Conservation (phyloP, 352 stramenopile species). For the Pythium rishiriense region DNA sequence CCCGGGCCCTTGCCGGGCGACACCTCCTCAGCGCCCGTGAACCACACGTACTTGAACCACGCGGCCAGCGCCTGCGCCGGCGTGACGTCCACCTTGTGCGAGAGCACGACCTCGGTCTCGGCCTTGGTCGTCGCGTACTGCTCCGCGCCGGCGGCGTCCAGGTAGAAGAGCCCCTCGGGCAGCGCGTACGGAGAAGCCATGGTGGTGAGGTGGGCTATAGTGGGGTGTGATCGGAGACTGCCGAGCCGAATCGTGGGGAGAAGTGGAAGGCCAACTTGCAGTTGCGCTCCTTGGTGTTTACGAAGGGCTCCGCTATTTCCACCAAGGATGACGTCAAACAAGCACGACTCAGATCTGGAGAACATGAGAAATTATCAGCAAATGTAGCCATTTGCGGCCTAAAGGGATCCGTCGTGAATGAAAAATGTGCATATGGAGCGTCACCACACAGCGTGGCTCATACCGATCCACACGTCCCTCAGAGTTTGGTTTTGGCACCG, state of each 20-base stretch:
- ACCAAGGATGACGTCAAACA: no score
- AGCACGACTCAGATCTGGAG: no score
- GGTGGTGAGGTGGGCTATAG: background rate
- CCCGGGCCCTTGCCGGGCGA: conserved; percentile 14
- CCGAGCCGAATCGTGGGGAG: no score
- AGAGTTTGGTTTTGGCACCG: background rate
- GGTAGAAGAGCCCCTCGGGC: conserved; percentile 11
- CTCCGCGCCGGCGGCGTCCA: conserved; percentile 11
- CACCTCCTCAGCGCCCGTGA: conserved; percentile 7
- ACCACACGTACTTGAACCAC: conserved; percentile 18
- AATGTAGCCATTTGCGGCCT: no score
- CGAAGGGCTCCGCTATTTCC: no score
- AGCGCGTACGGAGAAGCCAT: conserved; percentile 10
- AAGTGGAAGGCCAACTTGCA: no score
- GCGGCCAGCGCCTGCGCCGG: conserved; percentile 2
- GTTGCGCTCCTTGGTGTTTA: no score
- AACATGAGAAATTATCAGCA: no score
- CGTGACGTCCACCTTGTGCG: conserved; percentile 4
- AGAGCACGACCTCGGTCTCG: conserved; percentile 4
- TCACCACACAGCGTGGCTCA: no score
- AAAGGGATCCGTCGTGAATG: no score
- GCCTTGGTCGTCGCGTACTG: conserved; percentile 4
- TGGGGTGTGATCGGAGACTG: background rate
- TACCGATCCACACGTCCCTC: no score
- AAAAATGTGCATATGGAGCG: no score